A percentile compares a stretch with the other conserved stretches of the same genome.
These are phyloP conservation scores for Rhynchosporium graminicola DNA, from an alignment of 2,329 filamentous ascomycete species.

Conservation along the genomic window DNA sequence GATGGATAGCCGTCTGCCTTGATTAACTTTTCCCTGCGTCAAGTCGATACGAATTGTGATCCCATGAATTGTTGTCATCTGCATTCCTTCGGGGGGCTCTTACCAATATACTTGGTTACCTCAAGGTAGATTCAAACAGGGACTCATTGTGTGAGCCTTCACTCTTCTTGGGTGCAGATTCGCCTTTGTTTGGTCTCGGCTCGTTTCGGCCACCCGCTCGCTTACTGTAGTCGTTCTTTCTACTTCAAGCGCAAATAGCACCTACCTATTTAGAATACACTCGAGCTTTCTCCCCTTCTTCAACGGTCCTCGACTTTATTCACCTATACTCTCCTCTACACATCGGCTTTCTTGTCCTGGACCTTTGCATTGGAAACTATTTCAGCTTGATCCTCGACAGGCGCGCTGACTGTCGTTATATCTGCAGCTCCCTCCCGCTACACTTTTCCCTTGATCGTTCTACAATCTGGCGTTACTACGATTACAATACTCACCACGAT, in stretches of 20 bases:
- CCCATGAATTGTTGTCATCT: neutral
- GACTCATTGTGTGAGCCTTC: neutral
- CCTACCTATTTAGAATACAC: neutral
- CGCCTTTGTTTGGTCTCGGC: neutral
- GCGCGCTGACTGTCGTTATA: slow-evolving; percentile 14
- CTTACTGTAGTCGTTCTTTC: slow-evolving; percentile 1
- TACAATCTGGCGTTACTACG: neutral
- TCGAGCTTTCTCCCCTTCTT: neutral
- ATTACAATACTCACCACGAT: slow-evolving; percentile 8
- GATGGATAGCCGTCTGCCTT: neutral
- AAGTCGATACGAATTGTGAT: too few species aligned
- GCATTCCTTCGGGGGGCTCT: neutral
- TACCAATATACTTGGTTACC: neutral
- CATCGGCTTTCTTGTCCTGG: neutral
- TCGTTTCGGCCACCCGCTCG: neutral
- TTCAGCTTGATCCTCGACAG: neutral
- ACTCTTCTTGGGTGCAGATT: neutral
- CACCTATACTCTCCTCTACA: neutral
- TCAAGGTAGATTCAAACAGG: neutral
- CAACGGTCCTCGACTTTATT: neutral
- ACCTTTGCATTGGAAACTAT: neutral
- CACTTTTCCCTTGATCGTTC: neutral
- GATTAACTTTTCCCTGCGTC: neutral
- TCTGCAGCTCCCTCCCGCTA: slow-evolving; percentile 1
- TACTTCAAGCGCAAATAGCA: neutral